phyloP scores from a whole-genome alignment of 2,329 filamentous ascomycete species.

The Delphinella strobiligena region DNA sequence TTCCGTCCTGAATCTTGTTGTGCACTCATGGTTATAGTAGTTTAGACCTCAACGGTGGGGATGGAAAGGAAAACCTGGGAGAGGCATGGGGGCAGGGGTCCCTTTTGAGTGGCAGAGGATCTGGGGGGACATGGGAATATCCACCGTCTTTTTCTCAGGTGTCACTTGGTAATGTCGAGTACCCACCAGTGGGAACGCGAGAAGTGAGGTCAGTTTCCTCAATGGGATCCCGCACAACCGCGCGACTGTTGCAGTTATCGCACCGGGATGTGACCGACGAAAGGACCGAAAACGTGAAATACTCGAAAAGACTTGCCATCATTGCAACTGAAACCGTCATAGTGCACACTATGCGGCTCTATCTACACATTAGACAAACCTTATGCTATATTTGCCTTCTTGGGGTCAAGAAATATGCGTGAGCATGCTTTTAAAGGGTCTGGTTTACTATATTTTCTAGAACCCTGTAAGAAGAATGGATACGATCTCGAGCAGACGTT shows the following conservation, averaged over 20 bases:
- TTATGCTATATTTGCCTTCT: too few species aligned
- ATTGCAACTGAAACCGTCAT: neutral
- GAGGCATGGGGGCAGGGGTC: slow-evolving; percentile 3
- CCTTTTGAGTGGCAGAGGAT: neutral
- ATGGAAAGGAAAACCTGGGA: neutral
- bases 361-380: too few species aligned
- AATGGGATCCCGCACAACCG: neutral
- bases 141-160: slow-evolving; percentile 4
- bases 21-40: slow-evolving; percentile 4
- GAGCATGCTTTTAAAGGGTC: too few species aligned
- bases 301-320: neutral
- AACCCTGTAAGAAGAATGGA: too few species aligned
- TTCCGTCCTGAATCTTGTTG: slow-evolving; percentile 2
- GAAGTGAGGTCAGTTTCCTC: slow-evolving; percentile 2
- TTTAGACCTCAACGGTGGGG: neutral
- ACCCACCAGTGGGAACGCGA: slow-evolving; percentile 6
- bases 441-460: too few species aligned
- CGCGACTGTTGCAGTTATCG: neutral
- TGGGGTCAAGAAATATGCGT: too few species aligned
- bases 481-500: too few species aligned
- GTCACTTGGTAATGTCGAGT: neutral
- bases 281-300: slow-evolving; percentile 3
- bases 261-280: slow-evolving; percentile 9
- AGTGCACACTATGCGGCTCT: too few species aligned
- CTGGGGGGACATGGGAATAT: slow-evolving; percentile 5